Percentiles rank a stretch among this genome's conserved stretches.
Conservation (phyloP, 192 early-diverging fungal genomes). For the Coemansia sp. region DNA sequence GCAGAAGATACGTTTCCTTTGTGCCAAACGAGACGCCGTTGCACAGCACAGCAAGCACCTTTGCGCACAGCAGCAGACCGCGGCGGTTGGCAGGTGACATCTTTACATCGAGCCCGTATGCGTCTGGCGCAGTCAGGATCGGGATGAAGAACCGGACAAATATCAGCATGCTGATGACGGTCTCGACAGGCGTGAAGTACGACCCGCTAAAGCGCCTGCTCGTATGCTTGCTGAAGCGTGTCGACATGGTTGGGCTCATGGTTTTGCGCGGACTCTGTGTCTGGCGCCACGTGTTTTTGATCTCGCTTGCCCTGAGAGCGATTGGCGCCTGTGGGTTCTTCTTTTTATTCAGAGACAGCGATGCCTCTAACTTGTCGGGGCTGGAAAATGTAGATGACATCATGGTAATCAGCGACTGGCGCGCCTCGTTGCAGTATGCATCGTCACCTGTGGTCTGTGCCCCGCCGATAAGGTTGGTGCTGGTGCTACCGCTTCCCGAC, state of each 20-base stretch:
- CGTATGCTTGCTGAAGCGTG: constrained; percentile 31
- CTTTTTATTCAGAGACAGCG: constrained; percentile 6
- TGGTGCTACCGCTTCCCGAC: not conserved
- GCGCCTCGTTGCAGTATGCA: constrained; percentile 5
- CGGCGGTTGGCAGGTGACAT: constrained; percentile 74
- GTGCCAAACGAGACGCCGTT: constrained; percentile 92
- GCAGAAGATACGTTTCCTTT: constrained; percentile 90
- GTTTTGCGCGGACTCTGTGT: constrained; percentile 37
- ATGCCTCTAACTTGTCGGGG: constrained; percentile 17
- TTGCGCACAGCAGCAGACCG: constrained; percentile 85
- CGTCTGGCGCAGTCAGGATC: constrained; percentile 89
- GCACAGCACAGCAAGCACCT: constrained; percentile 92
- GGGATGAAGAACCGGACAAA: constrained; percentile 96
- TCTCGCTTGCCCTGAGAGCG: constrained; percentile 21
- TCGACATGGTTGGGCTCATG: constrained; percentile 25
- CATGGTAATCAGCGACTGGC: constrained; percentile 20
- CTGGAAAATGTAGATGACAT: constrained; percentile 27
- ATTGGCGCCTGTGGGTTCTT: constrained; percentile 7
- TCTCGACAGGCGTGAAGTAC: constrained; percentile 62
- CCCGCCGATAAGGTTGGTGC: not conserved
- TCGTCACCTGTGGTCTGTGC: constrained; percentile 3
- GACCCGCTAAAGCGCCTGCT: constrained; percentile 48
- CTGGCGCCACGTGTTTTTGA: constrained; percentile 37
- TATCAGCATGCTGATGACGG: constrained; percentile 75
- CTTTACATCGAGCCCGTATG: constrained; percentile 63